Conservation (phyloP, 2,329 filamentous ascomycete genomes). For the Fusarium sp. region DNA sequence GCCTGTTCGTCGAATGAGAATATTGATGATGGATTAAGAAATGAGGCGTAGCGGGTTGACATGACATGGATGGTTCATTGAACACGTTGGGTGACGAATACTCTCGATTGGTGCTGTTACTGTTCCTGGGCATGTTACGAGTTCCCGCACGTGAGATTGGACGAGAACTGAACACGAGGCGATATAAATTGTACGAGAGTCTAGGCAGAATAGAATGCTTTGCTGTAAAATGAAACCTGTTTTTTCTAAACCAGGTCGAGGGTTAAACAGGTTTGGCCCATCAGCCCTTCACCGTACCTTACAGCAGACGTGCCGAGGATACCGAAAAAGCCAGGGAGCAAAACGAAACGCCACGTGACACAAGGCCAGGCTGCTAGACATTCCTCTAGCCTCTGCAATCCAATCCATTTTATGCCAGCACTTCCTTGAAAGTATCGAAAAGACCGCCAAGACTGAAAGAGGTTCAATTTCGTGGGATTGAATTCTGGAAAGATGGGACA, state of each 20-base stretch:
- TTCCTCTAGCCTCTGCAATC: not conserved
- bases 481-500: conserved; percentile 41
- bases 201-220: not conserved
- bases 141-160: not conserved
- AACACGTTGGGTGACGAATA: not conserved
- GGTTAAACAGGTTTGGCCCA: not conserved
- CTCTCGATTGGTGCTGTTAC: not conserved
- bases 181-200: not conserved
- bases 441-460: not conserved
- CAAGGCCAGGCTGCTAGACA: not conserved
- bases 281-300: not conserved
- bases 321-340: not conserved
- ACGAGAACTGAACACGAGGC: not conserved
- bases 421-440: not conserved
- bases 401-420: not conserved
- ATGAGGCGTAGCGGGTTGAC: not conserved
- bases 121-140: not conserved
- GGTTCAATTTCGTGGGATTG: too few species aligned
- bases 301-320: not conserved
- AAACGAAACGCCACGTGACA: conserved; percentile 26
- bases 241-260: not conserved
- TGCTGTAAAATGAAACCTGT: not conserved
- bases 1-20: not conserved
- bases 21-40: not conserved
- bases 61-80: not conserved